Evolutionary conservation across 306 rosid species (phyloP).

Genomic region (Biancaea sappan): DNA sequence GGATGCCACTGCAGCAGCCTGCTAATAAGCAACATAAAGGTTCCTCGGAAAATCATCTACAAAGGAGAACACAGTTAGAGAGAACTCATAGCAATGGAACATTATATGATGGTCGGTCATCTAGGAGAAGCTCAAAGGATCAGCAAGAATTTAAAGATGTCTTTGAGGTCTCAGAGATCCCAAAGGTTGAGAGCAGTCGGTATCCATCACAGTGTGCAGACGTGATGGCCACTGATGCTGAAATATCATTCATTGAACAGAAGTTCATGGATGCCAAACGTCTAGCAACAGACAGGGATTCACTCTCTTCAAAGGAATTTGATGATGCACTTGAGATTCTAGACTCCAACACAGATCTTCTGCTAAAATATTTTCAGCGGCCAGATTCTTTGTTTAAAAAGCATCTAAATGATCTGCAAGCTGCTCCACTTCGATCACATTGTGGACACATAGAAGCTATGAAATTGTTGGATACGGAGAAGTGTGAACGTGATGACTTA

Average conservation of each 20-base stretch:
- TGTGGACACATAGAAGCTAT: slow-evolving; percentile 43
- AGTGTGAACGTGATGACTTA: slow-evolving; percentile 41
- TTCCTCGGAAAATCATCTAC: slow-evolving; percentile 39
- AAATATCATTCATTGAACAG: slow-evolving; percentile 81
- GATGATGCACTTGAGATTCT: slow-evolving; percentile 75
- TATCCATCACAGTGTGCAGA: slow-evolving; percentile 50
- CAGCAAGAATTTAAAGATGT: slow-evolving; percentile 90
- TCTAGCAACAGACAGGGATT: slow-evolving; percentile 70
- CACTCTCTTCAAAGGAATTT: slow-evolving; percentile 77
- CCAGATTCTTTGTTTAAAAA: slow-evolving; percentile 88
- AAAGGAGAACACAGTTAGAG: slow-evolving; percentile 39
- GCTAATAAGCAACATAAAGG: slow-evolving; percentile 52
- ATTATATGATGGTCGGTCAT: slow-evolving; percentile 45
- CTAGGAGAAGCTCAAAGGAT: slow-evolving; percentile 65
- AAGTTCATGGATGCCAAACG: slow-evolving; percentile 93
- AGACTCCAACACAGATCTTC: slow-evolving; percentile 87
- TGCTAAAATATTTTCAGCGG: slow-evolving; percentile 73
- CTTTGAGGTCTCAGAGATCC: slow-evolving; percentile 75
- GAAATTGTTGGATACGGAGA: slow-evolving; percentile 50
- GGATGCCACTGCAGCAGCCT: slow-evolving; percentile 69
- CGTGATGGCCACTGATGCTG: slow-evolving; percentile 58
- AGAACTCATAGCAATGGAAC: slow-evolving; percentile 46
- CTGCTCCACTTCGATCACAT: slow-evolving; percentile 49
- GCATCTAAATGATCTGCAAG: slow-evolving; percentile 80
- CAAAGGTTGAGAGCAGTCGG: slow-evolving; percentile 56